A percentile compares a stretch with the other conserved stretches of the same genome.
Evolutionary conservation across 768 basidiomycete genomes (phyloP).

Genomic region (Podaxis rugospora): DNA sequence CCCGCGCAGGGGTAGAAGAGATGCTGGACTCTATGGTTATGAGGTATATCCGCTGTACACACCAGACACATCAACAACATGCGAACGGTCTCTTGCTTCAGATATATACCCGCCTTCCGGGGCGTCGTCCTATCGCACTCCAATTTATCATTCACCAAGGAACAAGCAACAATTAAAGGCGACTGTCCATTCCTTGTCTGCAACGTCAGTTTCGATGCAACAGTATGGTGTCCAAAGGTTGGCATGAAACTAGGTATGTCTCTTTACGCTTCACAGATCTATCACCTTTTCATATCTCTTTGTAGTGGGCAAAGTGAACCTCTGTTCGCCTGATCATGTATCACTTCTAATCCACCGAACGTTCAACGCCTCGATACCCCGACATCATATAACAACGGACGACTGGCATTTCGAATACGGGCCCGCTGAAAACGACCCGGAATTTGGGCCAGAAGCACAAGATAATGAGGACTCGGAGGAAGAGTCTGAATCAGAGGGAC

Average conservation of each 20-base stretch:
- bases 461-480: slow-evolving; percentile 21
- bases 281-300: background rate
- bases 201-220: slow-evolving; percentile 73
- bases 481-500: slow-evolving; percentile 23
- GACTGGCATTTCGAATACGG: slow-evolving; percentile 87
- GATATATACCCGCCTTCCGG: slow-evolving; percentile 82
- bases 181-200: slow-evolving; percentile 87
- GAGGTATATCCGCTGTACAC: slow-evolving; percentile 54
- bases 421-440: slow-evolving; percentile 75
- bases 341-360: slow-evolving; percentile 86
- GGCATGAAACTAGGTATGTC: slow-evolving; percentile 75
- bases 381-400: slow-evolving; percentile 80
- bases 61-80: background rate
- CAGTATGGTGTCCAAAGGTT: slow-evolving; percentile 83
- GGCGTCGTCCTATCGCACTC: slow-evolving; percentile 89
- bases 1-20: slow-evolving; percentile 75
- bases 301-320: slow-evolving; percentile 78
- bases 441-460: slow-evolving; percentile 43
- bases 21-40: slow-evolving; percentile 94
- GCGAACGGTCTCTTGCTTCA: slow-evolving; percentile 25
- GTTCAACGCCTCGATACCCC: slow-evolving; percentile 94
- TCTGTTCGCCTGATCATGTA: slow-evolving; percentile 90
- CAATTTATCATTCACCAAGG: slow-evolving; percentile 61
- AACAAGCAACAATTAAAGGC: slow-evolving; percentile 61
- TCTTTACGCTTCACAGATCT: background rate